A percentile compares a stretch with the other conserved stretches of the same genome.
phyloP scores from a whole-genome alignment of 176 grass and related monocot genomes.

The Phoenix dactylifera region DNA sequence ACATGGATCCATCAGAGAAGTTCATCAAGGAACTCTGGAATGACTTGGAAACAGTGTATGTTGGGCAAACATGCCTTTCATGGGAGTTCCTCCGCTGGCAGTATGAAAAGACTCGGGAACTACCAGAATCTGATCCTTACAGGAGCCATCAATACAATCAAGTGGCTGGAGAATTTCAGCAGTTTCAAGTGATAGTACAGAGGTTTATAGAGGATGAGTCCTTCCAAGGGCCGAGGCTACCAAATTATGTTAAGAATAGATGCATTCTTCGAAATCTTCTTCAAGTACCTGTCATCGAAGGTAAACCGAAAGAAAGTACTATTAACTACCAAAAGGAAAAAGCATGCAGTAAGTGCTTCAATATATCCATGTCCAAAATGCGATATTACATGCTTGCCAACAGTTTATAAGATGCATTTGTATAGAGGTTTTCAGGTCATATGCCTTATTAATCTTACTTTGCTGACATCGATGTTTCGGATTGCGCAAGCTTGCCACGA shows the following conservation, averaged over 20 bases:
- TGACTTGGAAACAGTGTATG: constrained; percentile 88
- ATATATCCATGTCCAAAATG: too few relatives aligned
- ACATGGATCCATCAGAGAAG: constrained; percentile 42
- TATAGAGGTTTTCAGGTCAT: too few relatives aligned
- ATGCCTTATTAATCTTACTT: too few relatives aligned
- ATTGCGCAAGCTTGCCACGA: too few relatives aligned
- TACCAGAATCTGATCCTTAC: constrained; percentile 67
- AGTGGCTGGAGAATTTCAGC: constrained; percentile 85
- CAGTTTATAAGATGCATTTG: too few relatives aligned
- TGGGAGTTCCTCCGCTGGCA: constrained; percentile 98
- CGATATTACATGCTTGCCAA: too few relatives aligned
- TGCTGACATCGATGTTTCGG: too few relatives aligned
- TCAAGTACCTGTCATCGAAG: constrained; percentile 83
- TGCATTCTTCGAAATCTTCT: constrained; percentile 67
- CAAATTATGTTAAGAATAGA: constrained; percentile 79
- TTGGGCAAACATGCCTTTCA: constrained; percentile 83
- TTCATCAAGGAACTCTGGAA: constrained; percentile 67
- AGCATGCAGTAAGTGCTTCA: too few relatives aligned
- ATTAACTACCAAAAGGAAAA: too few relatives aligned
- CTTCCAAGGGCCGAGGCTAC: constrained; percentile 74
- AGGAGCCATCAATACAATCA: constrained; percentile 71
- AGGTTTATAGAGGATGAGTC: constrained; percentile 81
- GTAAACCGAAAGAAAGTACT: constrained; percentile 17
- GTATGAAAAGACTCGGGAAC: constrained; percentile 64
- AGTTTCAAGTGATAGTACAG: constrained; percentile 83